A percentile compares a stretch with the other conserved stretches of the same genome.
These are phyloP conservation scores for Podaxis sp. DNA, from an alignment of 768 basidiomycete genomes.

Conservation along the genomic window DNA sequence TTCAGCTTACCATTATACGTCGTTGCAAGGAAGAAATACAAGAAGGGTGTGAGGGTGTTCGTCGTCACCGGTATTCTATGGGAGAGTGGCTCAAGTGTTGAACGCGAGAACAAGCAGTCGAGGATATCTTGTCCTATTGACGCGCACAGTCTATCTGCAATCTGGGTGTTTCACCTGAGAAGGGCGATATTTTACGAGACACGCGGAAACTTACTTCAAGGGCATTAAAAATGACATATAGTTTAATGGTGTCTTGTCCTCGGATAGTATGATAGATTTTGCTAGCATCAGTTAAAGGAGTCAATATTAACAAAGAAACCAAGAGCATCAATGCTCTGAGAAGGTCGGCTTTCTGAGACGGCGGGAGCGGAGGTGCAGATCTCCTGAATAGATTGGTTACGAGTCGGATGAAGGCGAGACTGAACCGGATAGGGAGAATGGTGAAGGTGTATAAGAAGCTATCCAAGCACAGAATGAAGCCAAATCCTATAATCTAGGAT, in stretches of 20 bases:
- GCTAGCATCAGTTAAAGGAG: constrained; percentile 88
- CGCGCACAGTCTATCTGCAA: constrained; percentile 89
- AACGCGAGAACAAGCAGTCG: constrained; percentile 92
- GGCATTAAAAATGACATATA: constrained; percentile 99
- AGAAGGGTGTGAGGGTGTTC: constrained; percentile 70
- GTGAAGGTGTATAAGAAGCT: constrained; percentile 98
- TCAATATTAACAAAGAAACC: constrained; percentile 67
- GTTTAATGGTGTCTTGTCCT: constrained; percentile 96
- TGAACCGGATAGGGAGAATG: constrained; percentile 87
- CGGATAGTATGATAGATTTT: constrained; percentile 98
- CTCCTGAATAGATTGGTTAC: constrained; percentile 43
- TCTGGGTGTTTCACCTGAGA: constrained; percentile 41
- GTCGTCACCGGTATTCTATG: constrained; percentile 55
- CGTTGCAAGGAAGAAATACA: constrained; percentile 79
- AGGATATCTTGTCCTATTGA: constrained; percentile 97
- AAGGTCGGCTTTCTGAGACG: constrained; percentile 91
- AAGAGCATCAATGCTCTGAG: constrained; percentile 75
- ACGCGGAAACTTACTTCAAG: constrained; percentile 66
- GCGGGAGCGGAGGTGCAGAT: constrained; percentile 58
- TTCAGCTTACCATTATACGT: constrained; percentile 70
- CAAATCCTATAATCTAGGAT: constrained; percentile 81
- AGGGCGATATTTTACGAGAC: not conserved
- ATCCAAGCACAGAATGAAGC: constrained; percentile 90
- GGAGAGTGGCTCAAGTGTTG: constrained; percentile 75
- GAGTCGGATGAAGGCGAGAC: constrained; percentile 58